Percentiles rank a stretch among this genome's conserved stretches.
Conservation (phyloP, 2,329 filamentous ascomycete species). For the Paramyrothecium roridum region DNA sequence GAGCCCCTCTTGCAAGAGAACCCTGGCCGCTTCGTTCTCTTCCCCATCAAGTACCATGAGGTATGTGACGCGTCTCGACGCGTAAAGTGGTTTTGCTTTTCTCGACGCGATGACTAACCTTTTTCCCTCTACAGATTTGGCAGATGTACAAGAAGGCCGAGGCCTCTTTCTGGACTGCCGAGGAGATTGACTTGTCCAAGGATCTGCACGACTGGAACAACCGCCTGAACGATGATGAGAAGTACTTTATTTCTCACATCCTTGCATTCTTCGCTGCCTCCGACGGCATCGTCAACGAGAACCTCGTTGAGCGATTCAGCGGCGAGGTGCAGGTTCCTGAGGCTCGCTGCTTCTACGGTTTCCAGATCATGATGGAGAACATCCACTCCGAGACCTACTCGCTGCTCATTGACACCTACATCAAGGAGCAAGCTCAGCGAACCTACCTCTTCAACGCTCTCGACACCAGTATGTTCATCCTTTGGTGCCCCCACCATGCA, state of each 20-base stretch:
- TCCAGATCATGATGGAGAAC: slow-evolving; percentile 99
- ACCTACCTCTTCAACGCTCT: slow-evolving; percentile 97
- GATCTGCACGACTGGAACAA: slow-evolving; percentile 99
- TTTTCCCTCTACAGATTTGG: slow-evolving; percentile 71
- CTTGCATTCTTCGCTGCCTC: slow-evolving; percentile 99
- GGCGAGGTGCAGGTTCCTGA: slow-evolving; percentile 95
- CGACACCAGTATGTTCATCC: slow-evolving; percentile 74
- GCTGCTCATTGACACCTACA: slow-evolving; percentile 97
- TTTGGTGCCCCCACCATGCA: not conserved
- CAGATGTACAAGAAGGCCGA: slow-evolving; percentile 99
- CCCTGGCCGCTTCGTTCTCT: slow-evolving; percentile 91
- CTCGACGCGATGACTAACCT: slow-evolving; percentile 33
- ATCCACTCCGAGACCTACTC: slow-evolving; percentile 99
- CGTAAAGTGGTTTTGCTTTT: slow-evolving; percentile 57
- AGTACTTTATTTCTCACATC: slow-evolving; percentile 97
- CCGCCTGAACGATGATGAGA: slow-evolving; percentile 92
- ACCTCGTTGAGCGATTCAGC: slow-evolving; percentile 96
- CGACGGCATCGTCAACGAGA: slow-evolving; percentile 99
- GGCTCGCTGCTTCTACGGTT: slow-evolving; percentile 99
- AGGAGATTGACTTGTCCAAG: slow-evolving; percentile 99
- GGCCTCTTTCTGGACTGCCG: slow-evolving; percentile 99
- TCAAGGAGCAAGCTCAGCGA: slow-evolving; percentile 94
- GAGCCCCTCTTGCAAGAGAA: slow-evolving; percentile 96
- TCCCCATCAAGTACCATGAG: slow-evolving; percentile 99
- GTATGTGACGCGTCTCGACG: slow-evolving; percentile 67